Evolutionary conservation across 139 green algal genomes (phyloP).

Genomic region (Desmodesmus armatus): DNA sequence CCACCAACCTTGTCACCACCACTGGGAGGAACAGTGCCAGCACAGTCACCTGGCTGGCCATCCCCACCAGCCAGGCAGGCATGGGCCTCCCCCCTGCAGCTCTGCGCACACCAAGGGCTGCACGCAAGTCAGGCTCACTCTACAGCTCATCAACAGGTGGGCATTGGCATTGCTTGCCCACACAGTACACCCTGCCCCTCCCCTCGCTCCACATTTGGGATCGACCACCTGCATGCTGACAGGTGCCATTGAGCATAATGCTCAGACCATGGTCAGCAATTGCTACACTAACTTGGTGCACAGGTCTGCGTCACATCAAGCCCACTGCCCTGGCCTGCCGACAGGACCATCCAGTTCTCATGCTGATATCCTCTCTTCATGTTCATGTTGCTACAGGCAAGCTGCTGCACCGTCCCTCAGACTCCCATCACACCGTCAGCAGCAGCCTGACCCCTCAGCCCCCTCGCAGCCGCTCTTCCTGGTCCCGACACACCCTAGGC

Average conservation of each 20-base stretch:
- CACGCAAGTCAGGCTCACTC: neutral
- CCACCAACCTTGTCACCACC: too few relatives aligned
- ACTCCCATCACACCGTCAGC: neutral
- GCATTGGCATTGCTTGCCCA: neutral
- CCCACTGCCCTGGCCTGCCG: too few relatives aligned
- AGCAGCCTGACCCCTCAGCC: neutral
- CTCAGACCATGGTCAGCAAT: neutral
- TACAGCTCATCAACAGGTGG: neutral
- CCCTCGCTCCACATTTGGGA: neutral
- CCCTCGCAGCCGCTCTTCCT: too few relatives aligned
- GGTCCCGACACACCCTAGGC: too few relatives aligned
- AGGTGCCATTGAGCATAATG: neutral
- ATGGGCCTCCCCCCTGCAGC: too few relatives aligned
- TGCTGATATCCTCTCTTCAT: neutral
- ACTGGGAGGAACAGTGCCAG: too few relatives aligned
- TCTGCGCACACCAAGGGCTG: neutral
- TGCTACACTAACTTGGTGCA: neutral
- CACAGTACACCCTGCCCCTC: neutral
- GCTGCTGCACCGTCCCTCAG: too few relatives aligned
- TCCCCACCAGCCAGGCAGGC: conserved; percentile 10
- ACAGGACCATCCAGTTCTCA: neutral
- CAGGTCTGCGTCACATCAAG: too few relatives aligned
- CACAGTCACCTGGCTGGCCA: conserved; percentile 22
- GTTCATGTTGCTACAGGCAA: conserved; percentile 2
- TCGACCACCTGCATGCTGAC: neutral